phyloP scores from a whole-genome alignment of 208 protist genomes.

The Endotrypanum monterogeii region DNA sequence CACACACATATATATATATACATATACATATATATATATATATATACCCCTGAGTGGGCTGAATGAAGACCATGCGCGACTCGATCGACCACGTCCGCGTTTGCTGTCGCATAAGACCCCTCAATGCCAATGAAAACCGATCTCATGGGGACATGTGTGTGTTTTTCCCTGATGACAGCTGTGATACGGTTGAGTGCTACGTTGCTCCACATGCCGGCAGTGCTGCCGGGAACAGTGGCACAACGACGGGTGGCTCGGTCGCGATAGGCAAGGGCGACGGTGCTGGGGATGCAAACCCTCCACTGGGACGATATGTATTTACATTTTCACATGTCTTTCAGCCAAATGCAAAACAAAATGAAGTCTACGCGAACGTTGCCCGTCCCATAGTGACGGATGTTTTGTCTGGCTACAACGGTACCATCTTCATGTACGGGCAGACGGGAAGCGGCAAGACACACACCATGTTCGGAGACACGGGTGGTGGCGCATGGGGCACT shows the following conservation, averaged over 20 bases:
- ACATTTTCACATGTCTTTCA: constrained; percentile 71
- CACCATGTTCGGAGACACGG: constrained; percentile 84
- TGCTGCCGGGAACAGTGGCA: background rate
- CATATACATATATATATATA: too few relatives aligned
- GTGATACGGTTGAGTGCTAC: constrained; percentile 20
- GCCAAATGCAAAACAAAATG: constrained; percentile 52
- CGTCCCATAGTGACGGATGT: constrained; percentile 88
- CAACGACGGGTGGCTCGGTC: background rate
- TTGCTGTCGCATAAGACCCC: constrained; percentile 52
- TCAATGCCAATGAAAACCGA: constrained; percentile 31
- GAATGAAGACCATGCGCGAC: constrained; percentile 25
- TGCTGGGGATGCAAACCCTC: background rate
- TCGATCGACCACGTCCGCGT: constrained; percentile 46
- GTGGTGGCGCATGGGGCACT: constrained; percentile 22
- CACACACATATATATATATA: too few relatives aligned
- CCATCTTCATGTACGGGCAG: constrained; percentile 92
- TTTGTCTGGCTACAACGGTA: constrained; percentile 88
- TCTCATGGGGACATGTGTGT: constrained; percentile 28
- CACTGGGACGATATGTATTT: constrained; percentile 36
- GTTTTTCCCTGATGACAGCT: constrained; percentile 6
- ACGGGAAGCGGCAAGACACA: constrained; percentile 92
- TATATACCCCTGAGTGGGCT: background rate
- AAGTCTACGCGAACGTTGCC: constrained; percentile 88
- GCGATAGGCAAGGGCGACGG: constrained; percentile 1
- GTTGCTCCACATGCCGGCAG: background rate